Evolutionary conservation across 495 filamentous ascomycete species (phyloP).

Genomic region (Penicillium nucicola): DNA sequence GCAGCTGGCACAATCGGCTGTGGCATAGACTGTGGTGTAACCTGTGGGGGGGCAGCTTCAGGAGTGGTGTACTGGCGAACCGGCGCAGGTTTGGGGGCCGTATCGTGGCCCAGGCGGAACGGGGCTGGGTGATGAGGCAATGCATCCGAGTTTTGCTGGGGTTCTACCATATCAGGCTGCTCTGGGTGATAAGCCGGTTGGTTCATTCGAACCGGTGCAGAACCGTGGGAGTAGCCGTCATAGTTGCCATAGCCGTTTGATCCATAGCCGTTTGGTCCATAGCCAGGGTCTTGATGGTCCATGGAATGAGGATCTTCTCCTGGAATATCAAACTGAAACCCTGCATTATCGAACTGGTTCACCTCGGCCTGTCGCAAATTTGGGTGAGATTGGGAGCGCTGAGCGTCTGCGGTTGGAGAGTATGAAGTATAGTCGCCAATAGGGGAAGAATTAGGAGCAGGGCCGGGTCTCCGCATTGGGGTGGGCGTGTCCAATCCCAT

Average conservation of each 20-base stretch:
- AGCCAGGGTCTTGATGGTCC: slow-evolving; percentile 31
- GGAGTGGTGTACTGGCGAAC: slow-evolving; percentile 65
- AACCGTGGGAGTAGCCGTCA: slow-evolving; percentile 14
- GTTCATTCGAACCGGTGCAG: slow-evolving; percentile 22
- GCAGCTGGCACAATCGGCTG: slow-evolving; percentile 27
- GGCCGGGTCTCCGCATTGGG: slow-evolving; percentile 13
- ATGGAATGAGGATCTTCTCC: slow-evolving; percentile 51
- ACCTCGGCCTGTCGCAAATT: slow-evolving; percentile 51
- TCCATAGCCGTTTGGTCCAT: slow-evolving; percentile 8
- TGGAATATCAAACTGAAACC: slow-evolving; percentile 68
- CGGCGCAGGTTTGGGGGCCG: slow-evolving; percentile 61
- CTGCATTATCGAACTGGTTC: slow-evolving; percentile 52
- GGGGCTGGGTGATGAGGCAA: slow-evolving; percentile 76
- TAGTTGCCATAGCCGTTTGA: slow-evolving; percentile 8
- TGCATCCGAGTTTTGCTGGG: slow-evolving; percentile 54
- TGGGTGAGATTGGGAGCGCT: slow-evolving; percentile 64
- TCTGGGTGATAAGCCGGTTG: slow-evolving; percentile 19
- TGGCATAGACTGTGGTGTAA: slow-evolving; percentile 31
- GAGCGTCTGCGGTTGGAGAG: slow-evolving; percentile 30
- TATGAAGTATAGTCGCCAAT: slow-evolving; percentile 35
- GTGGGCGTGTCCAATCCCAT: slow-evolving; percentile 41
- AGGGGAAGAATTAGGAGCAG: slow-evolving; percentile 14
- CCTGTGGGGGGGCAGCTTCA: slow-evolving; percentile 26
- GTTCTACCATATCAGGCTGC: slow-evolving; percentile 17
- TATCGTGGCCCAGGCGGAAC: slow-evolving; percentile 70